Base-by-base conservation (phyloP, 176 grass and related monocot species). In the Oryza glaberrima region DNA sequence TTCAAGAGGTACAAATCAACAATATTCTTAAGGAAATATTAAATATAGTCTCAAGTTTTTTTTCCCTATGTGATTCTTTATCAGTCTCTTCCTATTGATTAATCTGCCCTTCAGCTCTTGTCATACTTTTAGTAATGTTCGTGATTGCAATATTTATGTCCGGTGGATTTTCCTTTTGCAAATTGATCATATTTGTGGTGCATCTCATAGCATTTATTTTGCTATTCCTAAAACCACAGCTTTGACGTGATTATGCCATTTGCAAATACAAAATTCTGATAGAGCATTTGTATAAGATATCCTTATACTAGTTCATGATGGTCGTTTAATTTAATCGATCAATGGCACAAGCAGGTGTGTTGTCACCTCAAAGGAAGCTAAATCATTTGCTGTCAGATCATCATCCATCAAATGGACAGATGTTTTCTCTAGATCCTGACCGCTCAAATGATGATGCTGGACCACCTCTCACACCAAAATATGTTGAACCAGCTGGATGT, bases 401-500 rank as follows among this genome's bases (percentile, higher is more conserved):
- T 81, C 77, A 77, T 73, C 78, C 79, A 52, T 85, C 78, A 32
- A 86, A 90, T 81, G 86, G 77, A 22, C 79, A 86, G 79, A 91
- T 64, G 45, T 86, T 86, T 85, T 86, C 75, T 88, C 70, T 75
- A 87, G 92, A 93, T 79, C 88, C 77, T 65, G 81, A 88, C 81
- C 67, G 36, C 67, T 69, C 80, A 69, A 98, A 98, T 84, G 91
- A 95, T 79, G 96, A 90, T 65, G n/a, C 49, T 65, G 91, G 81
- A 81, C 89, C 73, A 7, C 91, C 93, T 72, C 85, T 88, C 87
- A 89, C 90, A 4, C 88, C 93, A 13, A 99, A 93, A 96, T 83
- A 94, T 88, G 70, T 91, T 77, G 93, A 99, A 87, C 65, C 90
- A 70, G 30, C 86, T 81, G 78, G 85, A 92, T 99, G 96, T 99